Conservation (phyloP, 108 stramenopile genomes). For the Pseudonitzschia delicatissima region DNA sequence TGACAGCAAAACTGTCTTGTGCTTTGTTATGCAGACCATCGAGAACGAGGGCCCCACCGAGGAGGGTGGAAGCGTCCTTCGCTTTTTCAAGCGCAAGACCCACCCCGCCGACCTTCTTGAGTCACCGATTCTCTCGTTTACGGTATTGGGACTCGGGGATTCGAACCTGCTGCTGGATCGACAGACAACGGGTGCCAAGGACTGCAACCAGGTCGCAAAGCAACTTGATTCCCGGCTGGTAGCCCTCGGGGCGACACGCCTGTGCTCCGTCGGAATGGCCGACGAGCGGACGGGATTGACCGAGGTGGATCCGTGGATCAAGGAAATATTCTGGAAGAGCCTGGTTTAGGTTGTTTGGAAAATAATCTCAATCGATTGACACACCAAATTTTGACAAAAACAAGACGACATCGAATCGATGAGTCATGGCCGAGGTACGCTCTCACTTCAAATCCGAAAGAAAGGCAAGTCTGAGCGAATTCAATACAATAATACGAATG, state of each 20-base stretch:
- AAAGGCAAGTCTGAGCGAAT: too few species aligned
- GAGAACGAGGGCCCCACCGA: conserved; percentile 48
- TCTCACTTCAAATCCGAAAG: too few species aligned
- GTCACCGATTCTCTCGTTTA: background rate
- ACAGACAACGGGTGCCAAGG: conserved; percentile 45
- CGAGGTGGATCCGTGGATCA: conserved; percentile 52
- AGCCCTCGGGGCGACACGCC: conserved; percentile 23
- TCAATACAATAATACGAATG: too few species aligned
- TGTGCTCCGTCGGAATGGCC: conserved; percentile 26
- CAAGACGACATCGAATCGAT: background rate
- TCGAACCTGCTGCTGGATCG: conserved; percentile 47
- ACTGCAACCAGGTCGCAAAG: conserved; percentile 48
- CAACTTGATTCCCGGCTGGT: conserved; percentile 29
- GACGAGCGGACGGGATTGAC: conserved; percentile 44
- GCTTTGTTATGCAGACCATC: conserved; percentile 46
- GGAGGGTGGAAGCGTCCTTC: conserved; percentile 32
- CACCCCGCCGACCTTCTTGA: conserved; percentile 30
- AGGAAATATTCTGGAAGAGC: conserved; percentile 21
- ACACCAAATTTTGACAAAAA: background rate
- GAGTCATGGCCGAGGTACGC: too few species aligned
- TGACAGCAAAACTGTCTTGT: background rate
- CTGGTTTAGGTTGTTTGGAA: too few species aligned
- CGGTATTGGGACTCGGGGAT: conserved; percentile 43
- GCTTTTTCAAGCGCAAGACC: conserved; percentile 54
- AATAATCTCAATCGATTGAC: too few species aligned